phyloP scores from a whole-genome alignment of 345 rosid species.

The Lepidium didymum region DNA sequence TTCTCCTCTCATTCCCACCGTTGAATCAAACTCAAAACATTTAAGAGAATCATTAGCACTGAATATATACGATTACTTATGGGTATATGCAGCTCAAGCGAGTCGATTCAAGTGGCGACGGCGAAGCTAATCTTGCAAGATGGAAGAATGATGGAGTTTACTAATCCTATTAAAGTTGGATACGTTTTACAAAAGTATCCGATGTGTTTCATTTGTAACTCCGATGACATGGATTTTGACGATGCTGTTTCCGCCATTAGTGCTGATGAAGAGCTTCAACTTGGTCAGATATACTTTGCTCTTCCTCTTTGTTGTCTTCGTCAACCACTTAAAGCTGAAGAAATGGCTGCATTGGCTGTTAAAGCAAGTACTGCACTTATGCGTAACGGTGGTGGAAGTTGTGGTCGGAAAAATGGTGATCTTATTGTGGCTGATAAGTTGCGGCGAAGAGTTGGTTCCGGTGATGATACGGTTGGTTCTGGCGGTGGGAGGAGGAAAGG shows the following conservation, averaged over 20 bases:
- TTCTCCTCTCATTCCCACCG: slow-evolving; percentile 12
- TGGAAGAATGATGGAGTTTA: slow-evolving; percentile 69
- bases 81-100: slow-evolving; percentile 90
- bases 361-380: slow-evolving; percentile 85
- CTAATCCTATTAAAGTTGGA: slow-evolving; percentile 73
- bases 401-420: slow-evolving; percentile 18
- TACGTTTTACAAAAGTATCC: slow-evolving; percentile 53
- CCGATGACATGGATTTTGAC: slow-evolving; percentile 96
- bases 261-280: slow-evolving; percentile 71
- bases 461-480: slow-evolving; percentile 19
- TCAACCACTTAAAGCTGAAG: slow-evolving; percentile 63
- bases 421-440: slow-evolving; percentile 25
- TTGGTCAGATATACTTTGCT: slow-evolving; percentile 83
- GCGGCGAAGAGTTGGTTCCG: slow-evolving; percentile 8
- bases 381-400: slow-evolving; percentile 12
- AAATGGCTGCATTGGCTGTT: slow-evolving; percentile 98
- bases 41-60: not conserved
- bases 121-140: slow-evolving; percentile 78
- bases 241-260: slow-evolving; percentile 53
- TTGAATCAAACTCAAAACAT: not conserved
- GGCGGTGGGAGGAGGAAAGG: slow-evolving; percentile 9
- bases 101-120: slow-evolving; percentile 57
- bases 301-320: slow-evolving; percentile 57
- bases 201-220: slow-evolving; percentile 70
- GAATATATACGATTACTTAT: slow-evolving; percentile 19